Percentiles rank a stretch among this genome's conserved stretches.
These are phyloP conservation scores for Lentinula edodes DNA, from an alignment of 768 basidiomycete species.

Conservation along the genomic window DNA sequence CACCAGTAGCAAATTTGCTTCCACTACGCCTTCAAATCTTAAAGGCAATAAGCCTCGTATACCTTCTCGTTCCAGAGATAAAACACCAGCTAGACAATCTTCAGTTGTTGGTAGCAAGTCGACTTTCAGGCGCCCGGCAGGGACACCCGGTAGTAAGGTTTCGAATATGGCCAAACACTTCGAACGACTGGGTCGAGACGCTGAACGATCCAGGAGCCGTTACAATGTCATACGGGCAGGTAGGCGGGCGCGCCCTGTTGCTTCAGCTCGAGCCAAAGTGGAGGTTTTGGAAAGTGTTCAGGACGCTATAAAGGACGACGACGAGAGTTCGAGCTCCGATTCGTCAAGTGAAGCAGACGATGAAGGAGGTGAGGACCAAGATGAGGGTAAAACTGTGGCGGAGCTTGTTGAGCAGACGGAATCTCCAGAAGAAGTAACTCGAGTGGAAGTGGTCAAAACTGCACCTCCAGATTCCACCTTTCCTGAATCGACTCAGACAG, in stretches of 20 bases:
- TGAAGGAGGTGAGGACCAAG: constrained; percentile 21
- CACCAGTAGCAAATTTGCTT: constrained; percentile 17
- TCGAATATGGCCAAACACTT: constrained; percentile 88
- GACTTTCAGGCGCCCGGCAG: constrained; percentile 47
- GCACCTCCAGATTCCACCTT: constrained; percentile 17
- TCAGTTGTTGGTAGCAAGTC: constrained; percentile 40
- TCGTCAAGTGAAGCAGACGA: constrained; percentile 34
- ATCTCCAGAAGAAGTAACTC: constrained; percentile 18
- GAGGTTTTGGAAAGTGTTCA: constrained; percentile 85
- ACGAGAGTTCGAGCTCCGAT: constrained; percentile 70
- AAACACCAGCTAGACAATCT: constrained; percentile 36
- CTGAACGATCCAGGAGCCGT: constrained; percentile 67
- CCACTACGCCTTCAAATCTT: constrained; percentile 19
- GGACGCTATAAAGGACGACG: constrained; percentile 78
- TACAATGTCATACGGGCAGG: constrained; percentile 79
- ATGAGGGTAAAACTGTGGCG: constrained; percentile 18
- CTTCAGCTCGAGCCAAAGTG: constrained; percentile 81
- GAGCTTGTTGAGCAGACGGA: constrained; percentile 19
- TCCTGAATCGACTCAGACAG: background rate
- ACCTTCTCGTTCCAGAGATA: constrained; percentile 34
- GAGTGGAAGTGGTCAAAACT: constrained; percentile 19
- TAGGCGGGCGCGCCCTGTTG: constrained; percentile 84
- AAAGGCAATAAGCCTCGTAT: constrained; percentile 34
- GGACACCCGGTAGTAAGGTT: constrained; percentile 61
- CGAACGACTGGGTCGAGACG: constrained; percentile 75